Conservation (phyloP, 106 monocot species). For the Phalaenopsis aphrodite region DNA sequence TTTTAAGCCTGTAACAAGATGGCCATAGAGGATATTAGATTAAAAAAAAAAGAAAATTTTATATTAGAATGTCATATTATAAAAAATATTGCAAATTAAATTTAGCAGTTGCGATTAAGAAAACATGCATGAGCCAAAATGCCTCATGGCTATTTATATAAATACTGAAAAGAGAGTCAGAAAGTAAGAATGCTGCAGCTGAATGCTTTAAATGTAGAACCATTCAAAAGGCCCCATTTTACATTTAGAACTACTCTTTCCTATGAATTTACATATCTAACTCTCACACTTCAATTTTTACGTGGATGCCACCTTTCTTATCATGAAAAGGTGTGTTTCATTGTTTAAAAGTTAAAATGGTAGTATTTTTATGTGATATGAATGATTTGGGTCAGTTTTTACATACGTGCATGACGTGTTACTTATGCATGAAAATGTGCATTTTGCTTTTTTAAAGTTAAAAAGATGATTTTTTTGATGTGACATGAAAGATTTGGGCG, state of each 20-base stretch:
- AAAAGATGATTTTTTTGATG: no score
- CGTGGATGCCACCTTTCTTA: no score
- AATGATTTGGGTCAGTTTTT: no score
- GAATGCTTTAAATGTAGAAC: neutral
- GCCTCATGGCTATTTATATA: neutral
- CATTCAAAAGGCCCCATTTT: neutral
- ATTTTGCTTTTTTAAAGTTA: no score
- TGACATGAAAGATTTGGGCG: no score
- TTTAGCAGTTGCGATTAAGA: neutral
- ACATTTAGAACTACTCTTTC: neutral
- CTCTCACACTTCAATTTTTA: no score
- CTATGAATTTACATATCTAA: neutral
- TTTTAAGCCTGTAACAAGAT: slow-evolving; percentile 60
- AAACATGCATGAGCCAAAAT: neutral
- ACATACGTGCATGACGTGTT: no score
- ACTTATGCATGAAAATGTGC: no score
- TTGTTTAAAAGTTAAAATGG: no score
- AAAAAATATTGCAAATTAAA: neutral
- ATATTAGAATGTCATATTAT: neutral
- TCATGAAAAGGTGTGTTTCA: no score
- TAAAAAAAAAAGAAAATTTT: neutral
- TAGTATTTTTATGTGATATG: no score
- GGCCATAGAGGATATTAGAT: neutral
- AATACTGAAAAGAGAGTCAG: neutral
- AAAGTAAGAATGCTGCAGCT: neutral